Base-by-base conservation (phyloP, 768 basidiomycete species). In the Antrodiella citrinella region DNA sequence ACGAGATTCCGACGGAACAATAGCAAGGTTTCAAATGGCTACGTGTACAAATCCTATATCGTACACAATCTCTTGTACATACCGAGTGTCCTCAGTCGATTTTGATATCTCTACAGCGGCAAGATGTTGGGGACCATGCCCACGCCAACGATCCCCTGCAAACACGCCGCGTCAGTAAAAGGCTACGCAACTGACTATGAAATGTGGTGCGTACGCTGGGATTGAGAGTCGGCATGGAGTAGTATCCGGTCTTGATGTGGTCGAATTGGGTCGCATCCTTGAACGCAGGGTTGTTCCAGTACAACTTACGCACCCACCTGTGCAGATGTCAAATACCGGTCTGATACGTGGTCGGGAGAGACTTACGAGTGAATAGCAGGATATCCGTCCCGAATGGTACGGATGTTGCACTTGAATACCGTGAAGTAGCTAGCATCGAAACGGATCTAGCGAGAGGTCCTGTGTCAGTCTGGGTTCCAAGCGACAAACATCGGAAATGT, bases 331-430 rank as follows among this genome's bases (percentile, higher is more conserved):
- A n/a, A 20, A n/a, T 3, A 35, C 22, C 24, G 0, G 12, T 15
- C 21, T 13, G 4, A 51, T 26, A 24, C 35, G 35, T 38, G 18
- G 35, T 38, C 10, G 18, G 44, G 24, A 38, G 35, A 38, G 18
- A 67, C 74, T 44, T 49, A 78, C 82, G 63, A 62, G 68, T 97
- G 78, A 45, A 96, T 77, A 45, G 81, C 76, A 19, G 93, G 93
- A 66, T 92, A 97, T 4, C 87, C 87, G 60, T 82, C 71, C 19
- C 94, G 87, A 62, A 96, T 88, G 39, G 78, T 82, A 22, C 84
- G 81, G 56, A 91, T 64, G 72, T 95, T 92, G 70, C 91, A 94
- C 59, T 97, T 96, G 77, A 98, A 98, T 64, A 92, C 90, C 0
- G 83, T 80, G 43, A 86, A 77, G 65, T 97, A 97, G 15, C 86